Evolutionary conservation across 2,329 filamentous ascomycete genomes (phyloP).

Genomic region (Neofusicoccum umdonicola): DNA sequence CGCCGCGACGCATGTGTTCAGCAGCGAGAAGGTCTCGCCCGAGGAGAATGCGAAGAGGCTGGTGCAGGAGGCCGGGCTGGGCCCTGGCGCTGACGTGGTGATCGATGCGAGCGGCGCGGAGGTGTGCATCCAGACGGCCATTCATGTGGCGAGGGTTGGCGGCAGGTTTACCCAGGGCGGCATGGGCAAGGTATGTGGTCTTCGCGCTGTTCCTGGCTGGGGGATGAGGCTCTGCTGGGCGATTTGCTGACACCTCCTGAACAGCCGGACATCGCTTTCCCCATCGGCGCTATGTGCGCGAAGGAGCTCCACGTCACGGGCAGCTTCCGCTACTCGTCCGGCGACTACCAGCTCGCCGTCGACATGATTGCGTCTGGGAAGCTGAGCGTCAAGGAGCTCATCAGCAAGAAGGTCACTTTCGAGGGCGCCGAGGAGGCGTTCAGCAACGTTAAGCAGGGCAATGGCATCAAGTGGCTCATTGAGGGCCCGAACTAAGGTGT

Average conservation of each 20-base stretch:
- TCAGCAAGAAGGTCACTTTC: conserved; percentile 76
- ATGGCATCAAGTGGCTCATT: conserved; percentile 67
- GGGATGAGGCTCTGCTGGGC: background rate
- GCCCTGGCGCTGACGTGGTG: conserved; percentile 47
- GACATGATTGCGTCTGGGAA: conserved; percentile 70
- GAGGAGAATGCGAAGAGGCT: conserved; percentile 73
- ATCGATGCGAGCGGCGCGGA: conserved; percentile 51
- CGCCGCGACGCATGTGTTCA: conserved; percentile 68
- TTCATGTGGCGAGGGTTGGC: conserved; percentile 48
- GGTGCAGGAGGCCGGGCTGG: conserved; percentile 61
- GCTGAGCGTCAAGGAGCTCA: conserved; percentile 73
- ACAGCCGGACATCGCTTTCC: conserved; percentile 75
- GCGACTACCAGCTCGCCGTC: conserved; percentile 83
- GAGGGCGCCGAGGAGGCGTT: conserved; percentile 83
- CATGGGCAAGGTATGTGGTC: conserved; percentile 65
- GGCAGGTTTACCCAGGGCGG: conserved; percentile 57
- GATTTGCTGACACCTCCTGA: background rate
- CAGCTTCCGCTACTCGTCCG: conserved; percentile 83
- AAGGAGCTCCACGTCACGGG: conserved; percentile 88
- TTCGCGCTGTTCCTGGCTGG: too few species aligned
- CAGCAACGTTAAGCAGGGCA: conserved; percentile 77
- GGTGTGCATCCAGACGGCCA: conserved; percentile 49
- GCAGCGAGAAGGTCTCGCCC: conserved; percentile 58
- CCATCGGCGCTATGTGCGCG: conserved; percentile 82
- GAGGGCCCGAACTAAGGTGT: conserved; percentile 32